phyloP scores from a whole-genome alignment of 2,329 filamentous ascomycete genomes.

The Furcasterigmium sp. region DNA sequence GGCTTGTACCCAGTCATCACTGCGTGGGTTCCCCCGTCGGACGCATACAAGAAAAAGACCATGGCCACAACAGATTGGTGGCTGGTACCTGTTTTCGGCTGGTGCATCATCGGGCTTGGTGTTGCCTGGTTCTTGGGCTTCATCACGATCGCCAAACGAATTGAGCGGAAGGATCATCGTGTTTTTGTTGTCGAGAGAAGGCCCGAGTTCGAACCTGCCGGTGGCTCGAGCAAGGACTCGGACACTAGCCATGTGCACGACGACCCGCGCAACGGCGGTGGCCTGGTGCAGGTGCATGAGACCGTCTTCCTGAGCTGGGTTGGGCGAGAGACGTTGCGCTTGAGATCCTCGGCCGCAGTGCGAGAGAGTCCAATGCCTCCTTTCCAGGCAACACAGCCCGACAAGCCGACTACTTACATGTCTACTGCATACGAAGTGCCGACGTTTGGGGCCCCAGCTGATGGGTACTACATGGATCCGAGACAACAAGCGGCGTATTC shows the following conservation, averaged over 20 bases:
- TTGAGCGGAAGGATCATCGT: conserved; percentile 20
- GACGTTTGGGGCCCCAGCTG: too few relatives aligned
- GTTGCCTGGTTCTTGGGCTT: conserved; percentile 29
- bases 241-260: conserved; percentile 7
- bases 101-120: conserved; percentile 20
- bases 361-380: too few relatives aligned
- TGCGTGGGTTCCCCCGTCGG: conserved; percentile 22
- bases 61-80: conserved; percentile 17
- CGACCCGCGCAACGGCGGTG: conserved; percentile 10
- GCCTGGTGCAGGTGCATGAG: conserved; percentile 28
- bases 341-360: too few relatives aligned
- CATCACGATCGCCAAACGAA: conserved; percentile 20
- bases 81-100: conserved; percentile 23
- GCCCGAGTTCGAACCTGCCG: conserved; percentile 25
- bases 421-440: too few relatives aligned
- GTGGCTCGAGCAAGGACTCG: conserved; percentile 12
- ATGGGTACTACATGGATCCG: too few relatives aligned
- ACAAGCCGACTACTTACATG: too few relatives aligned
- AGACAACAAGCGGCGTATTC: too few relatives aligned
- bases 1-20: conserved; percentile 26
- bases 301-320: conserved; percentile 29
- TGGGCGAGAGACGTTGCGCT: conserved; percentile 18
- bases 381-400: too few relatives aligned
- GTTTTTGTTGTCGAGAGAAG: conserved; percentile 27
- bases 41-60: not conserved